A percentile compares a stretch with the other conserved stretches of the same genome.
Evolutionary conservation across 352 stramenopile species (phyloP).

Genomic region (Peronospora destructor): DNA sequence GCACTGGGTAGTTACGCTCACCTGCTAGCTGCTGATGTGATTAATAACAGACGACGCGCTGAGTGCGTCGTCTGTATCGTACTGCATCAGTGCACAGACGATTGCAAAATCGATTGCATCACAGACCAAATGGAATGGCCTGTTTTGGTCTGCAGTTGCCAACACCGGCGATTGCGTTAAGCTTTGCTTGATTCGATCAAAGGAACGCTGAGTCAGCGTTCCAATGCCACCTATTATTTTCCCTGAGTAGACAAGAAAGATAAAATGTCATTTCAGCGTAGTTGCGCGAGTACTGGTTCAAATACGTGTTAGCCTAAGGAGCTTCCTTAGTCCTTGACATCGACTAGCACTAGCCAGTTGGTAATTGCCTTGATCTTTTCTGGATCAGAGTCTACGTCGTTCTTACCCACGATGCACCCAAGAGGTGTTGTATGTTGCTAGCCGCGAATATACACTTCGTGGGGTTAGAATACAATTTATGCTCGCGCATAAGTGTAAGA

Average conservation of each 20-base stretch:
- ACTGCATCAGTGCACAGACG: background rate
- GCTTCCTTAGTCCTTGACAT: background rate
- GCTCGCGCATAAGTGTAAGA: background rate
- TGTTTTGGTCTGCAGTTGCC: too few relatives aligned
- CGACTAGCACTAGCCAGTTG: background rate
- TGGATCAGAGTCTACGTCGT: background rate
- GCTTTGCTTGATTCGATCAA: too few relatives aligned
- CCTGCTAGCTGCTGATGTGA: too few relatives aligned
- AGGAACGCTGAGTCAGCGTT: background rate
- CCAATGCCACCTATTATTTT: background rate
- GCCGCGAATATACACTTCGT: background rate
- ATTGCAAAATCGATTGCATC: background rate
- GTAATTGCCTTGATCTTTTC: background rate
- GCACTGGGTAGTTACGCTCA: background rate
- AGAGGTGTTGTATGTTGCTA: background rate
- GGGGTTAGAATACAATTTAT: background rate
- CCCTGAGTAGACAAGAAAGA: background rate
- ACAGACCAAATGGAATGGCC: too few relatives aligned
- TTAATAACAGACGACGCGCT: too few relatives aligned
- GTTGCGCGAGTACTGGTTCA: too few relatives aligned
- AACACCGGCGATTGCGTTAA: too few relatives aligned
- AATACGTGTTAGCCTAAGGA: background rate
- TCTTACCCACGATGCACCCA: background rate
- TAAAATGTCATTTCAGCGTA: background rate
- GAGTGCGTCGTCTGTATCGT: too few relatives aligned